Evolutionary conservation across 176 grass and related monocot genomes (phyloP), one percentile per base, ranked within the genome.

Genomic region (Aegilops bicornis): DNA sequence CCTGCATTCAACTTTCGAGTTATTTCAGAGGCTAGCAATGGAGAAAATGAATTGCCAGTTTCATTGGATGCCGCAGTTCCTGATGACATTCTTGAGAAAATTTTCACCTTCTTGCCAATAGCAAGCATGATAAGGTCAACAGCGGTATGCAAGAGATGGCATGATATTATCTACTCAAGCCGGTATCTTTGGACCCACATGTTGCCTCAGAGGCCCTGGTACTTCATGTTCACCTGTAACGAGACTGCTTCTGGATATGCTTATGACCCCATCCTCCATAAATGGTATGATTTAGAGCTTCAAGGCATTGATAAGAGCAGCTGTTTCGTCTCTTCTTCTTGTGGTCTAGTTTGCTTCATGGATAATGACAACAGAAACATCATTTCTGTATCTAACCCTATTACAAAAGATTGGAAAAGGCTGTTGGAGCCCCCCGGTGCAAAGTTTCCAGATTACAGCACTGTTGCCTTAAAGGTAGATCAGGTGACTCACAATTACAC

Each of bases 171-270:
- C 61, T 88, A 85, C 80, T 91, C 91, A 56, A 89, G 86, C 64
- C 92, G 91, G 71, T 83, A 83, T 91, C 83, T 91, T 75, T 92
- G 91, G 91, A 83, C 91, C 36, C 77, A 81, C 88, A 92, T 81
- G 86, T 68, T 79, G 69, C 94, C 89, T 79, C 96, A 88, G 81
- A 90, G 85, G 84, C 96, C 96, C 9, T 98, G 96, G 96, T 98
- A 98, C 84, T 98, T 95, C 86, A 95, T 98, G 96, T 98, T 95
- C 81, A 98, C 91, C 30, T 87, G 60, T 77, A 90, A 94, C 52
- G 84, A 92, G 29, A 87, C 81, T 52, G 85, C 92, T 48, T 86
- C 75, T 77, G 93, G 96, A 11, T 95, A 86, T 88, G 92, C 96
- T 36, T 98, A 92, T 85, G 96, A 98, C 66, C 96, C 91, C 25